phyloP scores from a whole-genome alignment of 202 grass and related monocot genomes.

The Carex arenaria region DNA sequence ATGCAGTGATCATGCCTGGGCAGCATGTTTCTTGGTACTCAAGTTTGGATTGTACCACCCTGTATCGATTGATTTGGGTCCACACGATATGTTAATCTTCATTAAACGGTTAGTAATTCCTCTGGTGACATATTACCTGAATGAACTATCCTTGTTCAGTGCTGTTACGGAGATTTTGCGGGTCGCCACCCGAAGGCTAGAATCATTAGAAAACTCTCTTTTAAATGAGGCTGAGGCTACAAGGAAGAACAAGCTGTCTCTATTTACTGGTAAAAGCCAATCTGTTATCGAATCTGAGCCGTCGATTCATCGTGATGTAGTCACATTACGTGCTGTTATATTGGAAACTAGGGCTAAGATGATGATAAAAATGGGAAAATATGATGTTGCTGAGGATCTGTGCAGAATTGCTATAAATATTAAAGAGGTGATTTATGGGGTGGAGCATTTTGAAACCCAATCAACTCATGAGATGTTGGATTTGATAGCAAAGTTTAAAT shows the following conservation, averaged over 20 bases:
- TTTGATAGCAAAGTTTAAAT: constrained; percentile 9
- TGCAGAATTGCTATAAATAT: constrained; percentile 38
- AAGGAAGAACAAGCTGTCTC: neutral
- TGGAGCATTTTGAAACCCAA: constrained; percentile 35
- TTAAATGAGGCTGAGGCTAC: neutral
- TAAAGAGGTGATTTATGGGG: constrained; percentile 43
- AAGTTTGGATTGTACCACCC: constrained; percentile 28
- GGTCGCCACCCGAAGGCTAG: constrained; percentile 28
- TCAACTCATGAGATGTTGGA: constrained; percentile 22
- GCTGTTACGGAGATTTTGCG: constrained; percentile 45
- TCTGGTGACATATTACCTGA: constrained; percentile 21
- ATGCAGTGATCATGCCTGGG: constrained; percentile 39
- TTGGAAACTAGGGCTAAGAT: constrained; percentile 43
- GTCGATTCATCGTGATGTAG: constrained; percentile 26
- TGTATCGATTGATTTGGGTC: neutral
- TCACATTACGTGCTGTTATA: constrained; percentile 24
- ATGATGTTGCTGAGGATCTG: constrained; percentile 33
- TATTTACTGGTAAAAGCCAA: neutral
- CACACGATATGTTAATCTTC: constrained; percentile 32
- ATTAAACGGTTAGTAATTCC: constrained; percentile 29
- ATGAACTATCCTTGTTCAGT: constrained; percentile 18
- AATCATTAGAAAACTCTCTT: constrained; percentile 29
- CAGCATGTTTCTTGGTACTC: constrained; percentile 43
- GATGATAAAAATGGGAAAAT: constrained; percentile 41
- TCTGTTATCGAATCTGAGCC: constrained; percentile 15